Percentiles rank a stretch among this genome's conserved stretches.
These are phyloP conservation scores for Paulownia fortunei DNA, from an alignment of 257 asterid genomes.

Conservation along the genomic window DNA sequence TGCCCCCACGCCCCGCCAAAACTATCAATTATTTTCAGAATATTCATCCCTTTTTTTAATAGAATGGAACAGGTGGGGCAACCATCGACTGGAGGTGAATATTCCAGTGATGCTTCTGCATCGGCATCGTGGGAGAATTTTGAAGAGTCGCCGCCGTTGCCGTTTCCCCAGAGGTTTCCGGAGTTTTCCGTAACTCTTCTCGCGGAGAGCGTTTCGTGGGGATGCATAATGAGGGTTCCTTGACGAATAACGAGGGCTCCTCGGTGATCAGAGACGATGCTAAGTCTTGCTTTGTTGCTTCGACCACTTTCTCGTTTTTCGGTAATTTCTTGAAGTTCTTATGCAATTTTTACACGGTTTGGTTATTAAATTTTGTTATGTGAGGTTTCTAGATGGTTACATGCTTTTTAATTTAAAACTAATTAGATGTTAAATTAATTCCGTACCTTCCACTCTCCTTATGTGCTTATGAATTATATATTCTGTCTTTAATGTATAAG, in stretches of 20 bases:
- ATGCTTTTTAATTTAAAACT: conserved; percentile 1
- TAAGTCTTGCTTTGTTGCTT: conserved; percentile 62
- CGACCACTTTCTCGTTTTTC: conserved; percentile 60
- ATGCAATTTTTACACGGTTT: background rate
- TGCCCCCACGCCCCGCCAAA: conserved; percentile 1
- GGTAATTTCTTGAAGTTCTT: conserved; percentile 43
- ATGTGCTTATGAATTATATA: no score
- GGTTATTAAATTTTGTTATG: background rate
- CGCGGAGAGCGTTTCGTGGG: conserved; percentile 38
- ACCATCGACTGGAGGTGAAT: conserved; percentile 32
- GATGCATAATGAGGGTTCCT: conserved; percentile 29
- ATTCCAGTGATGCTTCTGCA: conserved; percentile 41
- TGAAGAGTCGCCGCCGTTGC: conserved; percentile 63
- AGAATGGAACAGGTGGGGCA: conserved; percentile 46
- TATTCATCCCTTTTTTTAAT: background rate
- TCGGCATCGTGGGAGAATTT: conserved; percentile 38
- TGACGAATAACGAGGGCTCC: conserved; percentile 33
- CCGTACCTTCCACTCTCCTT: no score
- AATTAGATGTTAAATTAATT: no score
- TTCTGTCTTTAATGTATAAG: no score
- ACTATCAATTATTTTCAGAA: background rate
- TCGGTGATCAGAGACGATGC: conserved; percentile 44
- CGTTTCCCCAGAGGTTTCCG: conserved; percentile 55
- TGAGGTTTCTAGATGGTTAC: conserved; percentile 24
- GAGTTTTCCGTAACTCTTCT: conserved; percentile 30